Percentiles rank a stretch among this genome's conserved stretches.
Conservation (phyloP, 2,329 filamentous ascomycete species). For the Cladorrhinum sp. region DNA sequence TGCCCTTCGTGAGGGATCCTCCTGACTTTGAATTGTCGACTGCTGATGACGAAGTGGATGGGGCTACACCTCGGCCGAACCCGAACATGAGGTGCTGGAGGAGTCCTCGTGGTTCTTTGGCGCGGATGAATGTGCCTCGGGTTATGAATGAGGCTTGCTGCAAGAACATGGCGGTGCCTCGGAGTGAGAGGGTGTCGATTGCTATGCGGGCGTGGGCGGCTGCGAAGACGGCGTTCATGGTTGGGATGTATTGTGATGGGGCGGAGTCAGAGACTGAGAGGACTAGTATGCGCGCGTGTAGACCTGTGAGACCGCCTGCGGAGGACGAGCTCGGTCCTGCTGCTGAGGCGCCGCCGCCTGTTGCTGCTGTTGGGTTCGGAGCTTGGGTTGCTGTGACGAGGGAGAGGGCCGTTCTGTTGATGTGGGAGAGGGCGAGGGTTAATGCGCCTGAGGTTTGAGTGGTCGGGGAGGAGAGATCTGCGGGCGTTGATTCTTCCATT, state of each 20-base stretch:
- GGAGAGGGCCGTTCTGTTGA: constrained; percentile 74
- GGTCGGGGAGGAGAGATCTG: constrained; percentile 72
- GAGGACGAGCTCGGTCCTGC: constrained; percentile 31
- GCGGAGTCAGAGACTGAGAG: constrained; percentile 83
- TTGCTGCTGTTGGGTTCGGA: constrained; percentile 28
- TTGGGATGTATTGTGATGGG: constrained; percentile 90
- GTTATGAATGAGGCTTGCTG: constrained; percentile 78
- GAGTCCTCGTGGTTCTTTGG: constrained; percentile 63
- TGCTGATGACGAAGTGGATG: constrained; percentile 29
- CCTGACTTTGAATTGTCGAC: not conserved
- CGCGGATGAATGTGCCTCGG: constrained; percentile 53
- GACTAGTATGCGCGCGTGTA: constrained; percentile 82
- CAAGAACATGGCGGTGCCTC: constrained; percentile 83
- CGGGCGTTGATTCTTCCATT: constrained; percentile 62
- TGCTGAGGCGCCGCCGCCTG: constrained; percentile 31
- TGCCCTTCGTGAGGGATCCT: constrained; percentile 1
- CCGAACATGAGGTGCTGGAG: constrained; percentile 94
- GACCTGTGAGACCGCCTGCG: constrained; percentile 41
- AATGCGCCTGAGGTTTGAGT: constrained; percentile 89
- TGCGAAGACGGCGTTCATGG: constrained; percentile 98
- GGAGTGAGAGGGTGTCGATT: constrained; percentile 86
- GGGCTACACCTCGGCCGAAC: constrained; percentile 50
- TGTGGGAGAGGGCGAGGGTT: constrained; percentile 83
- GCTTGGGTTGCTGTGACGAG: constrained; percentile 56
- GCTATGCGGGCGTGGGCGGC: constrained; percentile 84